Conservation (phyloP, 352 stramenopile genomes). For the Globisporangium cystogenes region DNA sequence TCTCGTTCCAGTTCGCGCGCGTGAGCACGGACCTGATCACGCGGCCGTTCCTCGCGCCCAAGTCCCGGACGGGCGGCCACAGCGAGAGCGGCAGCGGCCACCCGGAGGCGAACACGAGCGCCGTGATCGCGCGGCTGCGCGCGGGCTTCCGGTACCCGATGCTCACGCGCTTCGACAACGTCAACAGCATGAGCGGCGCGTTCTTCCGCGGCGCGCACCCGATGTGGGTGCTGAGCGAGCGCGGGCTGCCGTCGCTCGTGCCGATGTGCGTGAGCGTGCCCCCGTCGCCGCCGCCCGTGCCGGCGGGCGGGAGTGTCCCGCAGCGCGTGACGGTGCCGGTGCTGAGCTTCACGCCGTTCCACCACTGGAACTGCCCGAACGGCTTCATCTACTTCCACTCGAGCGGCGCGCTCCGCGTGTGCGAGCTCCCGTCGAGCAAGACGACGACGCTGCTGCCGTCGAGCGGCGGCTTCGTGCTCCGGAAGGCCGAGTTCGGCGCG, state of each 20-base stretch:
- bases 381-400: slow-evolving; percentile 89
- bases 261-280: slow-evolving; percentile 64
- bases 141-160: slow-evolving; percentile 84
- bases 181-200: slow-evolving; percentile 79
- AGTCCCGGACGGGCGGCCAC: slow-evolving; percentile 40
- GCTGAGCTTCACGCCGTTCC: slow-evolving; percentile 84
- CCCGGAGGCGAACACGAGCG: slow-evolving; percentile 56
- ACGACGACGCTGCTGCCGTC: slow-evolving; percentile 64
- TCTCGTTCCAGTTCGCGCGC: slow-evolving; percentile 62
- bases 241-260: slow-evolving; percentile 56
- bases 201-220: slow-evolving; percentile 84
- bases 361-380: slow-evolving; percentile 86
- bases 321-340: slow-evolving; percentile 64
- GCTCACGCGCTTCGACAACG: slow-evolving; percentile 75
- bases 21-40: slow-evolving; percentile 74
- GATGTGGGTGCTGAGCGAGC: slow-evolving; percentile 79
- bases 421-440: slow-evolving; percentile 71
- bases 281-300: slow-evolving; percentile 11
- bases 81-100: slow-evolving; percentile 45
- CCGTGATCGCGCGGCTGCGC: slow-evolving; percentile 65
- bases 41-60: slow-evolving; percentile 57
- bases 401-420: slow-evolving; percentile 67
- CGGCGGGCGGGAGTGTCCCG: slow-evolving; percentile 16
- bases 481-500: slow-evolving; percentile 69
- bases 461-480: slow-evolving; percentile 69